phyloP scores from a whole-genome alignment of 495 filamentous ascomycete species.

The Jackrogersella minutella region DNA sequence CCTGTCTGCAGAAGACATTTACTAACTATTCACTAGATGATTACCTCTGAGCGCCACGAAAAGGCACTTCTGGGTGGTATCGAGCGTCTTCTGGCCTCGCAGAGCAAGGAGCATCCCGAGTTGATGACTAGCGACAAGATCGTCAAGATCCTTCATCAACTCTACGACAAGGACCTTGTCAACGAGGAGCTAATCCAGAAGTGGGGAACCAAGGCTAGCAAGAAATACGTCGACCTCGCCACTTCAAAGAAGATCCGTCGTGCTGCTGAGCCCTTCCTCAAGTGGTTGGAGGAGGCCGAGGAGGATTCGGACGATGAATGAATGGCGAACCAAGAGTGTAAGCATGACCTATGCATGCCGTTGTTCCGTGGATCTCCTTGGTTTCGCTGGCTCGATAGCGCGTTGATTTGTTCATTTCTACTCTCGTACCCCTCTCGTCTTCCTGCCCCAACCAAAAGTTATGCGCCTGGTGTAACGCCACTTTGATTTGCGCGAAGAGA shows the following conservation, averaged over 20 bases:
- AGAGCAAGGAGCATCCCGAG: slow-evolving; percentile 78
- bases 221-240: slow-evolving; percentile 91
- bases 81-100: slow-evolving; percentile 79
- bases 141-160: slow-evolving; percentile 82
- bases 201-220: slow-evolving; percentile 94
- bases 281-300: slow-evolving; percentile 91
- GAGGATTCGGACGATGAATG: slow-evolving; percentile 77
- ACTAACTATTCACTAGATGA: slow-evolving; percentile 67
- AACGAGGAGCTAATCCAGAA: slow-evolving; percentile 86
- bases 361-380: slow-evolving; percentile 15
- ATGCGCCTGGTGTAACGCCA: neutral
- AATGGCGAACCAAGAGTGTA: neutral
- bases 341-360: neutral
- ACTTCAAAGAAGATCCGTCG: slow-evolving; percentile 97
- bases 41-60: slow-evolving; percentile 89
- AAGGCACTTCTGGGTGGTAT: slow-evolving; percentile 97
- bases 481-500: slow-evolving; percentile 1
- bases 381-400: slow-evolving; percentile 8
- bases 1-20: neutral
- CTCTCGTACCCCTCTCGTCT: neutral
- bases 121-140: slow-evolving; percentile 71
- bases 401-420: neutral
- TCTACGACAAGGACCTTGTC: slow-evolving; percentile 88
- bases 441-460: slow-evolving; percentile 12
- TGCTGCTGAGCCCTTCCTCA: slow-evolving; percentile 90